Conservation (phyloP, 2,329 filamentous ascomycete genomes). For the Cercospora berteroae region DNA sequence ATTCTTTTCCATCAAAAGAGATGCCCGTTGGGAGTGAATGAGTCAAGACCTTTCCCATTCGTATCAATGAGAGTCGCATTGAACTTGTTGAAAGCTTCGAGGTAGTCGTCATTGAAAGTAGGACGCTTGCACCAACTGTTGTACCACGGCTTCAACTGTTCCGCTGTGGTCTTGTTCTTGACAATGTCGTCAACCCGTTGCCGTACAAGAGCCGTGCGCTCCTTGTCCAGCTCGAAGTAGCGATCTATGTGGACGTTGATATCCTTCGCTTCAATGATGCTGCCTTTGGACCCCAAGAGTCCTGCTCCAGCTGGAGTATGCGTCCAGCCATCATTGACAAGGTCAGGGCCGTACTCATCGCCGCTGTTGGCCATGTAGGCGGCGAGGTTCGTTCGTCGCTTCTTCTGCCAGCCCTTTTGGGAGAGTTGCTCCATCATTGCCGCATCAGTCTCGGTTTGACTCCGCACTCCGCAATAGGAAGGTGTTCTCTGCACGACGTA, state of each 20-base stretch:
- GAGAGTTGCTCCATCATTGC: slow-evolving; percentile 38
- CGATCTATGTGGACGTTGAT: background rate
- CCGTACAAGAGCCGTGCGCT: slow-evolving; percentile 47
- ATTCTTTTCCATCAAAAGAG: background rate
- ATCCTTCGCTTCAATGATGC: background rate
- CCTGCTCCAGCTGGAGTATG: slow-evolving; percentile 13
- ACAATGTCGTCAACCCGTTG: slow-evolving; percentile 52
- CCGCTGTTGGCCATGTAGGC: background rate
- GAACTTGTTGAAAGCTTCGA: slow-evolving; percentile 56
- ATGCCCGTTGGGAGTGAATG: background rate
- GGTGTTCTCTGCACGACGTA: slow-evolving; percentile 47
- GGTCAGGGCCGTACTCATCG: background rate
- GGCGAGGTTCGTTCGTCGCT: slow-evolving; percentile 47
- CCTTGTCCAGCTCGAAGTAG: slow-evolving; percentile 41
- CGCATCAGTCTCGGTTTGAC: slow-evolving; percentile 43
- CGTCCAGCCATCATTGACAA: slow-evolving; percentile 7
- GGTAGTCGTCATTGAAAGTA: slow-evolving; percentile 36
- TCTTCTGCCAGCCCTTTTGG: slow-evolving; percentile 51
- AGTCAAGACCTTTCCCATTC: slow-evolving; percentile 47
- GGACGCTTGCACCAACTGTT: slow-evolving; percentile 63
- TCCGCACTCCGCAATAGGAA: slow-evolving; percentile 37
- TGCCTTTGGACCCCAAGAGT: background rate
- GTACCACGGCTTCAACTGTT: slow-evolving; percentile 59
- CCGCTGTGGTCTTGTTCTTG: slow-evolving; percentile 52
- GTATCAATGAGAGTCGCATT: slow-evolving; percentile 63